Evolutionary conservation across 495 filamentous ascomycete genomes (phyloP).

Genomic region (Delitschia confertaspora): DNA sequence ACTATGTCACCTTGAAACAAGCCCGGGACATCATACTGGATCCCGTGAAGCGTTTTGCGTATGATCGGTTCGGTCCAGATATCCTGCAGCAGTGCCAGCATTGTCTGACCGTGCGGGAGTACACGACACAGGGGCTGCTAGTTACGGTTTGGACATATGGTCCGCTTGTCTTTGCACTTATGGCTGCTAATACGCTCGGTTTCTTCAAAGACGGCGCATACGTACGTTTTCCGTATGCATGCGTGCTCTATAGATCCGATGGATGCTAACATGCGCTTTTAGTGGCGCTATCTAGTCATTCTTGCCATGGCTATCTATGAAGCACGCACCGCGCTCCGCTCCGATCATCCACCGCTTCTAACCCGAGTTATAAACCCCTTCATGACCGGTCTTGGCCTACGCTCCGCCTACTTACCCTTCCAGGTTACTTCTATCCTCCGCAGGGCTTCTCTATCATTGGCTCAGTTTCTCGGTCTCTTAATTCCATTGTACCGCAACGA

Average conservation of each 20-base stretch:
- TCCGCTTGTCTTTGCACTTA: constrained; percentile 50
- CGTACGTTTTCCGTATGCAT: constrained; percentile 25
- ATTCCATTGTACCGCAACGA: constrained; percentile 49
- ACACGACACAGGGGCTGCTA: constrained; percentile 54
- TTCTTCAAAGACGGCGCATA: constrained; percentile 78
- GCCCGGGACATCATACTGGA: constrained; percentile 78
- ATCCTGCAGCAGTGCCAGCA: constrained; percentile 55
- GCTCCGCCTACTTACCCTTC: constrained; percentile 73
- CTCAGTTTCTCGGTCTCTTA: constrained; percentile 85
- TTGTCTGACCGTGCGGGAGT: constrained; percentile 65
- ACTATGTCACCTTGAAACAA: constrained; percentile 72
- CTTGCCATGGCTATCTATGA: constrained; percentile 63
- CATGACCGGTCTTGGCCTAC: constrained; percentile 40
- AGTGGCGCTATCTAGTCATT: constrained; percentile 83
- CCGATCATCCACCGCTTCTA: constrained; percentile 48
- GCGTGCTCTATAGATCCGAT: neutral
- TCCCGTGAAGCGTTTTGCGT: constrained; percentile 75
- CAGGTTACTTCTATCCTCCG: constrained; percentile 72
- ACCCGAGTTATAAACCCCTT: constrained; percentile 56
- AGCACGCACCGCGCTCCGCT: constrained; percentile 60
- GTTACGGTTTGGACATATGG: constrained; percentile 56
- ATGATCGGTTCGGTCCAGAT: constrained; percentile 82
- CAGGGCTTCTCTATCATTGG: constrained; percentile 66
- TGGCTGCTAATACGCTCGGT: constrained; percentile 54
- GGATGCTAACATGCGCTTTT: constrained; percentile 5